Conservation (phyloP, 1,284 basidiomycete species). For the Psilocybe mexicana region DNA sequence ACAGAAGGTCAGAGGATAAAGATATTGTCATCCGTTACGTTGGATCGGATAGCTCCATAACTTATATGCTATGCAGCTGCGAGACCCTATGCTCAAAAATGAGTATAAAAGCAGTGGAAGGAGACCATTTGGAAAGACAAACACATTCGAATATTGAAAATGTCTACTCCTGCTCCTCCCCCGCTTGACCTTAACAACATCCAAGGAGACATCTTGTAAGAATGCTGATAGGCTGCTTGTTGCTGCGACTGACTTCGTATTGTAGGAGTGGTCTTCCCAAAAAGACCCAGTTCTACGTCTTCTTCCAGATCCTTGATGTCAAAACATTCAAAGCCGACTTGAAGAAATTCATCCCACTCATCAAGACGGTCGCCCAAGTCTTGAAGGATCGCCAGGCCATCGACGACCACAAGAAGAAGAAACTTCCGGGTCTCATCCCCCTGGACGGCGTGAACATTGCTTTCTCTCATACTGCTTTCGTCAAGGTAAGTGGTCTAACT, state of each 20-base stretch:
- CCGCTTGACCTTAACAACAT: conserved; percentile 42
- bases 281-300: conserved; percentile 42
- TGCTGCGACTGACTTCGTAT: not conserved
- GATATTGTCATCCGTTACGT: not conserved
- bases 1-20: not conserved
- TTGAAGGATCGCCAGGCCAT: conserved; percentile 36
- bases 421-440: conserved; percentile 28
- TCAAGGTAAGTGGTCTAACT: conserved; percentile 23
- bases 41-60: not conserved
- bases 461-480: conserved; percentile 38
- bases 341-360: conserved; percentile 27
- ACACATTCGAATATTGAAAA: conserved; percentile 2
- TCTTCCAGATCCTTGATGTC: conserved; percentile 41
- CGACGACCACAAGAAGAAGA: conserved; percentile 34
- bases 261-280: conserved; percentile 44
- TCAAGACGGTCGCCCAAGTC: conserved; percentile 36
- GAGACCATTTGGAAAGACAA: not conserved
- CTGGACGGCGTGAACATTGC: conserved; percentile 39
- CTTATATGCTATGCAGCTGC: not conserved
- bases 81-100: not conserved
- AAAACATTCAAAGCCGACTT: conserved; percentile 34
- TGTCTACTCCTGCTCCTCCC: conserved; percentile 10
- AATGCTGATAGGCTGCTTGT: not conserved
- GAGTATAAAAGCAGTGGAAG: not conserved
- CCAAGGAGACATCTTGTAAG: conserved; percentile 51